Conservation (phyloP, 2,329 filamentous ascomycete species). For the Aspergillus sp. region DNA sequence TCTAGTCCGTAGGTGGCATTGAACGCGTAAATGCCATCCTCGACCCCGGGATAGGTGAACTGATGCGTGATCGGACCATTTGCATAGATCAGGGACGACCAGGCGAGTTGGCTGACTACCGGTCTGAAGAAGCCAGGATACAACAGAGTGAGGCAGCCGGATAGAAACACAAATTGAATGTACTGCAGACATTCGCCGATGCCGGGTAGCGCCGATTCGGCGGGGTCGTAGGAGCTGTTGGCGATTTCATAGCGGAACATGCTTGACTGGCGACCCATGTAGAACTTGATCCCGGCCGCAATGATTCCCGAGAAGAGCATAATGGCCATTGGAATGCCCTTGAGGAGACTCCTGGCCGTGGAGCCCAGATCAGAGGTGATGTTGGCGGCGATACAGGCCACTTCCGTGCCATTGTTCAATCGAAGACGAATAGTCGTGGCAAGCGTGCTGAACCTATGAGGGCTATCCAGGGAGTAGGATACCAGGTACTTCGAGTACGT, state of each 20-base stretch:
- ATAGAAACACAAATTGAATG: slow-evolving; percentile 16
- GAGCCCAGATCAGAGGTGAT: slow-evolving; percentile 13
- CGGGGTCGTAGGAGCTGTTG: slow-evolving; percentile 2
- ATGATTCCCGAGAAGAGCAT: slow-evolving; percentile 10
- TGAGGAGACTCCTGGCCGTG: background rate
- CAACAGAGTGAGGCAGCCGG: slow-evolving; percentile 9
- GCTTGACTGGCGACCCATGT: slow-evolving; percentile 1
- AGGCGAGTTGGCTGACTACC: slow-evolving; percentile 10
- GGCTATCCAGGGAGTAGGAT: slow-evolving; percentile 4
- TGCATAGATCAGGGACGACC: slow-evolving; percentile 14
- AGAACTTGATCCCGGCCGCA: background rate
- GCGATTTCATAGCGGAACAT: slow-evolving; percentile 13
- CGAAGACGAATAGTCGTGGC: slow-evolving; percentile 7
- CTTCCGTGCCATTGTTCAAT: slow-evolving; percentile 4
- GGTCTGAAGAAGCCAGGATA: slow-evolving; percentile 17
- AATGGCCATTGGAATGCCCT: slow-evolving; percentile 1
- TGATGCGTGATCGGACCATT: slow-evolving; percentile 15
- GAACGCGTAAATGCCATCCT: slow-evolving; percentile 8
- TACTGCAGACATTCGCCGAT: slow-evolving; percentile 11
- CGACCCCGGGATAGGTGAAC: slow-evolving; percentile 14
- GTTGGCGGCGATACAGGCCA: slow-evolving; percentile 8
- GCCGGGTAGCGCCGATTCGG: slow-evolving; percentile 3
- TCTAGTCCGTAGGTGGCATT: slow-evolving; percentile 15
- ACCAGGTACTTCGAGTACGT: slow-evolving; percentile 7
- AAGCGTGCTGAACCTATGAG: slow-evolving; percentile 7